Evolutionary conservation across 2,329 filamentous ascomycete species (phyloP).

Genomic region (Monilinia laxa): DNA sequence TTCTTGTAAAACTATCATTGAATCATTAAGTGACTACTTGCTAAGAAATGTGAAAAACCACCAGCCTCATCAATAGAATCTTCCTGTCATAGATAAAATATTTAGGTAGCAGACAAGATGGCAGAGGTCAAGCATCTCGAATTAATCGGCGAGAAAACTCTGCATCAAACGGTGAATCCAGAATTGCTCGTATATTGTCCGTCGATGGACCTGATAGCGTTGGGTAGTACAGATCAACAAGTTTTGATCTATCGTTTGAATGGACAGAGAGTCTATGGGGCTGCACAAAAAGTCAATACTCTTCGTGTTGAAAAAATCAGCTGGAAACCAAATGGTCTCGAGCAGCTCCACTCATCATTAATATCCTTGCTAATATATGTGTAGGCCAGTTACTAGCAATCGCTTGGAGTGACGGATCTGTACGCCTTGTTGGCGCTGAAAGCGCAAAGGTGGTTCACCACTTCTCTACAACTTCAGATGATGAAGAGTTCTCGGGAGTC

Average conservation of each 20-base stretch:
- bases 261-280: constrained; percentile 65
- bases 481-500: constrained; percentile 43
- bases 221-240: constrained; percentile 66
- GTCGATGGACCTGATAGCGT: constrained; percentile 77
- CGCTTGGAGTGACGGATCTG: constrained; percentile 77
- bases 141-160: constrained; percentile 57
- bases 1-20: neutral
- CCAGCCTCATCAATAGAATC: neutral
- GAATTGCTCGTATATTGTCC: constrained; percentile 74
- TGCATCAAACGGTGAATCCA: constrained; percentile 55
- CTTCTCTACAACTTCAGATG: constrained; percentile 46
- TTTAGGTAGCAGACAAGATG: constrained; percentile 28
- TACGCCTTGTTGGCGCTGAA: constrained; percentile 75
- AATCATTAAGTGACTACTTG: neutral
- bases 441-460: constrained; percentile 79
- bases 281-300: constrained; percentile 40
- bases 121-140: constrained; percentile 31
- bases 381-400: constrained; percentile 72
- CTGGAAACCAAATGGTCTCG: constrained; percentile 42
- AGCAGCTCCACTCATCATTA: neutral
- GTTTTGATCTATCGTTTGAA: constrained; percentile 77
- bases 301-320: constrained; percentile 43
- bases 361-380: constrained; percentile 19
- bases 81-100: neutral
- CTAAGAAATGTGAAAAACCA: constrained; percentile 14